A percentile compares a stretch with the other conserved stretches of the same genome.
Evolutionary conservation across 2,329 filamentous ascomycete genomes (phyloP).

Genomic region (Delphinella strobiligena): DNA sequence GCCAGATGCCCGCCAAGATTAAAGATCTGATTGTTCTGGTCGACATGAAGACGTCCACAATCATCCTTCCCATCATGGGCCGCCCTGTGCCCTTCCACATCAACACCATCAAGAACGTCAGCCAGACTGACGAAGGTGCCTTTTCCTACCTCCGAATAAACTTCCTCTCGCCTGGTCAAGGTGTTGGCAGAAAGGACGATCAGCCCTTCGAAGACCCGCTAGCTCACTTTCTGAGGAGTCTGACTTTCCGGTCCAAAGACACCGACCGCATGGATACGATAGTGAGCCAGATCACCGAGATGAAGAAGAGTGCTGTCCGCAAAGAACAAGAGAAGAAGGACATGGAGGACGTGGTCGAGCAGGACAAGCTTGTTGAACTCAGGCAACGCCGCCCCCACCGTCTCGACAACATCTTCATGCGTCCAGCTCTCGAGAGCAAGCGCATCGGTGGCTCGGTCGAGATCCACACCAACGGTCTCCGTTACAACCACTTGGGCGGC

Average conservation of each 20-base stretch:
- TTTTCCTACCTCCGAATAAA: conserved; percentile 94
- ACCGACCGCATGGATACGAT: conserved; percentile 83
- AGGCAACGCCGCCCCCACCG: conserved; percentile 83
- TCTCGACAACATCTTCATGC: conserved; percentile 88
- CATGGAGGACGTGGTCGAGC: conserved; percentile 97
- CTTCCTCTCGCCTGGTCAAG: conserved; percentile 91
- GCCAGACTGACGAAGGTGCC: conserved; percentile 91
- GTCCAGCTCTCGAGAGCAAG: conserved; percentile 91
- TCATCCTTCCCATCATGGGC: conserved; percentile 94
- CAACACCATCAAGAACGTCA: conserved; percentile 96
- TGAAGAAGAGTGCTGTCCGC: conserved; percentile 86
- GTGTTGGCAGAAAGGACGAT: conserved; percentile 92
- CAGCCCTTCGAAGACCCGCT: conserved; percentile 89
- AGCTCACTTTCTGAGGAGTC: conserved; percentile 87
- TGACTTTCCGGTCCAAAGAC: conserved; percentile 89
- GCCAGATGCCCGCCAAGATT: conserved; percentile 73
- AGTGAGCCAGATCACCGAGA: conserved; percentile 82
- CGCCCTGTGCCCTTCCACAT: conserved; percentile 97
- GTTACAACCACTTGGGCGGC: conserved; percentile 71
- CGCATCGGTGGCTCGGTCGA: conserved; percentile 91
- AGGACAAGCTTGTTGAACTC: conserved; percentile 92
- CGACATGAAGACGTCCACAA: conserved; percentile 77
- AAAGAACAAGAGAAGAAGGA: conserved; percentile 99
- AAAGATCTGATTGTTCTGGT: conserved; percentile 83
- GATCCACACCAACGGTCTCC: conserved; percentile 97